phyloP scores from a whole-genome alignment of 768 basidiomycete species.

The Tricholoma terreum region DNA sequence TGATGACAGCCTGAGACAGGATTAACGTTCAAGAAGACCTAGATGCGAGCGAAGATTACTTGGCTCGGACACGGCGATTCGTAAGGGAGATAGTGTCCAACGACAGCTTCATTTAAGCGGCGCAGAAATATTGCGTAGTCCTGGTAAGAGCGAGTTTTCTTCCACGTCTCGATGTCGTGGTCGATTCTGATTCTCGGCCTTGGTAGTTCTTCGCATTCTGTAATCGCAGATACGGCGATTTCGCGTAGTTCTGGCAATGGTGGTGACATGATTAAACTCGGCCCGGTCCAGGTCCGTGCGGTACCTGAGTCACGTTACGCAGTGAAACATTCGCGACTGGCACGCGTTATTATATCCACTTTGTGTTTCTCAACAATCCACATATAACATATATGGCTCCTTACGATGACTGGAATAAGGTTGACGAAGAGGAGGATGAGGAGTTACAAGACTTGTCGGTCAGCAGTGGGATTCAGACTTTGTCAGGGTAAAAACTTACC shows the following conservation, averaged over 20 bases:
- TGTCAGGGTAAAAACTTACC: neutral
- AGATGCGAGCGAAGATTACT: constrained; percentile 21
- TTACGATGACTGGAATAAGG: constrained; percentile 77
- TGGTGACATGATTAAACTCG: constrained; percentile 2
- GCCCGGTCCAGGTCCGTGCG: neutral
- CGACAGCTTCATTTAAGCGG: constrained; percentile 74
- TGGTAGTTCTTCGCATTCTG: constrained; percentile 27
- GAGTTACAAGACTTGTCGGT: constrained; percentile 74
- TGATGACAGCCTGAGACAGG: constrained; percentile 41
- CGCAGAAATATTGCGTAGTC: constrained; percentile 76
- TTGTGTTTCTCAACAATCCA: neutral
- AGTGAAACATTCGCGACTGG: neutral
- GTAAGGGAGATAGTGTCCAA: constrained; percentile 56
- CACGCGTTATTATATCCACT: too few relatives aligned
- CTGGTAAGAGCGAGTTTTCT: constrained; percentile 61
- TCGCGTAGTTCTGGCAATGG: constrained; percentile 23
- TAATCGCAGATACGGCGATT: constrained; percentile 20
- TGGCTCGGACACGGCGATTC: constrained; percentile 27
- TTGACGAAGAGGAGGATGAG: constrained; percentile 81
- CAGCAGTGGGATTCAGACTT: constrained; percentile 11
- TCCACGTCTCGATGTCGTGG: constrained; percentile 72
- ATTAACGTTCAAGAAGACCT: constrained; percentile 2
- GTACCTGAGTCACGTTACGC: neutral
- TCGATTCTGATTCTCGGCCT: constrained; percentile 66
- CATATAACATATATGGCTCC: constrained; percentile 46